phyloP scores from a whole-genome alignment of 1,284 basidiomycete genomes.

The Irpex lacteus region DNA sequence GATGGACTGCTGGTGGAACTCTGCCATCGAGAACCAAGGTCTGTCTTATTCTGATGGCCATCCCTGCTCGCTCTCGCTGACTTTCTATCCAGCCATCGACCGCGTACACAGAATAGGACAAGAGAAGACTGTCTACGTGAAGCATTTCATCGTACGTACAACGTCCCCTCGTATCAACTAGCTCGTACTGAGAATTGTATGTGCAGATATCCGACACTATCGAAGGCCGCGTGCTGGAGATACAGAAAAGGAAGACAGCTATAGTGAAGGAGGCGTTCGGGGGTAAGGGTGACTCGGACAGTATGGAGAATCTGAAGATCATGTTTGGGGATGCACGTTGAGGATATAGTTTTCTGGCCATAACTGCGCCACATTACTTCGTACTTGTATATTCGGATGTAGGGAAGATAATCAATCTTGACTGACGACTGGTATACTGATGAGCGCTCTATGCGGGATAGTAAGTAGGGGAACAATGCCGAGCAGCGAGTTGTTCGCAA shows the following conservation, averaged over 20 bases:
- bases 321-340: conserved; percentile 54
- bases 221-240: conserved; percentile 81
- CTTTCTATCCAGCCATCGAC: conserved; percentile 56
- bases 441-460: too few species aligned
- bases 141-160: conserved; percentile 79
- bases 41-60: conserved; percentile 22
- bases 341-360: conserved; percentile 1
- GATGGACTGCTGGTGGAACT: conserved; percentile 98
- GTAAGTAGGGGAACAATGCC: too few species aligned
- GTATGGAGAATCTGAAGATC: conserved; percentile 73
- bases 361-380: too few species aligned
- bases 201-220: conserved; percentile 66
- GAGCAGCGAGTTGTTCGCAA: too few species aligned
- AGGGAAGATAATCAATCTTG: too few species aligned
- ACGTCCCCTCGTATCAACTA: background rate
- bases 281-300: conserved; percentile 59
- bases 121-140: conserved; percentile 83
- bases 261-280: conserved; percentile 81
- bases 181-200: background rate
- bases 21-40: conserved; percentile 90
- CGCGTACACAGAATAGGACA: conserved; percentile 85
- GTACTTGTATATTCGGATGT: too few species aligned
- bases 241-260: conserved; percentile 87
- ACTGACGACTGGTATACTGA: too few species aligned
- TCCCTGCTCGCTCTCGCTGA: conserved; percentile 16